Percentiles rank a stretch among this genome's conserved stretches.
phyloP scores from a whole-genome alignment of 345 rosid genomes.

The Eucalyptus curtisii region DNA sequence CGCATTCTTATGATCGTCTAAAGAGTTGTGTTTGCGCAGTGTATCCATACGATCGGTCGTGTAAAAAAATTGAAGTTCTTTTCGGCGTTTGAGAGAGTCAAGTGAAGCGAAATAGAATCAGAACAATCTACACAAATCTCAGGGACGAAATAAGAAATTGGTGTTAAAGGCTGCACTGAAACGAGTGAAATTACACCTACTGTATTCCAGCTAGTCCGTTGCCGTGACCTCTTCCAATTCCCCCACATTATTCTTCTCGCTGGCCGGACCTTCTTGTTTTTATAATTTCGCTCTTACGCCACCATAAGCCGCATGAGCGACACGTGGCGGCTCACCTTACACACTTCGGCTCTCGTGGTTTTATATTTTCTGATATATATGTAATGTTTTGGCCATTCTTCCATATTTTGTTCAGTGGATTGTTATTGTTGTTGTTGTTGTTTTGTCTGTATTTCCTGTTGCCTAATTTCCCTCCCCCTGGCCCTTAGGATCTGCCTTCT shows the following conservation, averaged over 20 bases:
- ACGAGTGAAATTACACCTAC: not conserved
- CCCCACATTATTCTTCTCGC: not conserved
- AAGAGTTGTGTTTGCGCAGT: too few relatives aligned
- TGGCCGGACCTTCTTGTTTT: not conserved
- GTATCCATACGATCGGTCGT: not conserved
- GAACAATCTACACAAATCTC: not conserved
- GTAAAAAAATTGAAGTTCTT: not conserved
- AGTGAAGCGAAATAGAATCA: not conserved
- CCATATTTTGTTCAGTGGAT: too few relatives aligned
- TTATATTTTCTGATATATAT: too few relatives aligned
- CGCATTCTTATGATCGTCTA: not conserved
- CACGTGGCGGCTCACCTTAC: not conserved
- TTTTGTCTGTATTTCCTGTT: not conserved
- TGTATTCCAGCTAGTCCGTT: not conserved
- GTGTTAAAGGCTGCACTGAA: not conserved
- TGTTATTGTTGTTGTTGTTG: not conserved
- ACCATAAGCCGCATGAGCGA: not conserved
- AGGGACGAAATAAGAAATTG: not conserved
- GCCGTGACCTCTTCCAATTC: not conserved
- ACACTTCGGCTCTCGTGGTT: not conserved
- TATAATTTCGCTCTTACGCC: not conserved
- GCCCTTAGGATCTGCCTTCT: not conserved
- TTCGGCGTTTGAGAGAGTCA: fast-evolving
- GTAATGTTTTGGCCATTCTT: not conserved
- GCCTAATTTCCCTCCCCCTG: not conserved